Base-by-base conservation (phyloP, 2,329 filamentous ascomycete species). In the Curvularia lunata region DNA sequence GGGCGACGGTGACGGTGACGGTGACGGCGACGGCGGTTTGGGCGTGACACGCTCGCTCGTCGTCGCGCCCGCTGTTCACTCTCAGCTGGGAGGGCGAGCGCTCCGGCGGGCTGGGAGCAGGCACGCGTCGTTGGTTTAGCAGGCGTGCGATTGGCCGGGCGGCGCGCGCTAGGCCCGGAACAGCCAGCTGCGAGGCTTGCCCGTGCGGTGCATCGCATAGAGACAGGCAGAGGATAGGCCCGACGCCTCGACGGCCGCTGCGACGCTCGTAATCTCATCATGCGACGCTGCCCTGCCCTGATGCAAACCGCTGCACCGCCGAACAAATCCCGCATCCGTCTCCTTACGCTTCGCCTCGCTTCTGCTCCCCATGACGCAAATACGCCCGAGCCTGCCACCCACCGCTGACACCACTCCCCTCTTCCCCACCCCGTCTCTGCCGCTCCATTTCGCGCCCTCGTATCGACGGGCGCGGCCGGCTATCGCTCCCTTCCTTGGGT, bases 211-310 rank as follows among this genome's bases (percentile, higher is more conserved):
- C 46, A 54, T 41, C 6, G 25, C 25, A n/a, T n/a, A n/a, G n/a
- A n/a, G n/a, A n/a, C 25, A 45, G 55, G 64, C 59, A 40, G 38
- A 61, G 62, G 68, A 27, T 65, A 57, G 45, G 60, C 62, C 58
- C 56, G 61, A 55, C 66, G 62, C 66, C 63, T 68, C 66, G 42
- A 62, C 59, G 47, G 50, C 55, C 54, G 54, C 59, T 62, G 59
- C 56, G 56, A 58, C 50, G 38, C 47, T 62, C 51, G 59, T 62
- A 57, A 60, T 62, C 64, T 62, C 63, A 63, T 34, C 62, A 63
- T 58, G 61, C 65, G 56, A 67, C 65, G 56, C 66, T 63, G 58
- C 53, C 32, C 32, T 34, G 32, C 32, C 32, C 32, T 34, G 32
- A 34, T 34, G 32, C 32, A 34, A 34, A 34, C 32, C 32, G 32